Evolutionary conservation across 768 basidiomycete species (phyloP).

Genomic region (Pholiota molesta): DNA sequence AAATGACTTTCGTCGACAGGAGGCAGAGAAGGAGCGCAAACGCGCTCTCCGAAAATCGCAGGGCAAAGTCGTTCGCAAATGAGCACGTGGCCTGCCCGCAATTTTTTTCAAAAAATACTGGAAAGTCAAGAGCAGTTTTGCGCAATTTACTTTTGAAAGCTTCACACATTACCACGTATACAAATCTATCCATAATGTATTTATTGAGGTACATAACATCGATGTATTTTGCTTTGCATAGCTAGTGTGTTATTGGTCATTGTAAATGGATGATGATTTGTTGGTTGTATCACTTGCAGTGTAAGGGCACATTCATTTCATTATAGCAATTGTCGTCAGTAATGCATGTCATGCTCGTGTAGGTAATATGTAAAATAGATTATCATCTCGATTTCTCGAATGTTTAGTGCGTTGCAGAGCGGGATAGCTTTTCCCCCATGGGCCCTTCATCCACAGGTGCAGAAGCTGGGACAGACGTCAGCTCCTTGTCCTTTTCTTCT

Average conservation of each 20-base stretch:
- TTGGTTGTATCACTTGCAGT: neutral
- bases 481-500: neutral
- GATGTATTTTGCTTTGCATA: constrained; percentile 17
- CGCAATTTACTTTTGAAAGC: neutral
- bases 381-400: neutral
- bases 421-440: constrained; percentile 2
- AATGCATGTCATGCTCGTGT: too few relatives aligned
- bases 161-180: constrained; percentile 1
- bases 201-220: constrained; percentile 22
- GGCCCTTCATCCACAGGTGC: neutral
- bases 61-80: constrained; percentile 62
- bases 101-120: neutral
- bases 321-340: neutral
- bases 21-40: constrained; percentile 78
- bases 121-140: neutral
- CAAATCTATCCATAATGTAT: constrained; percentile 20
- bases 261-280: constrained; percentile 13
- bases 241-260: constrained; percentile 7
- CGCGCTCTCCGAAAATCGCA: constrained; percentile 71
- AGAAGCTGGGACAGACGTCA: neutral
- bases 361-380: neutral
- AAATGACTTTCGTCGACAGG: constrained; percentile 16
- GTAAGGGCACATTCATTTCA: neutral
- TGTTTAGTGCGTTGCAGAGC: constrained; percentile 11
- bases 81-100: constrained; percentile 11